phyloP scores from a whole-genome alignment of 257 asterid species.

The Nicotiana obtusifolia region DNA sequence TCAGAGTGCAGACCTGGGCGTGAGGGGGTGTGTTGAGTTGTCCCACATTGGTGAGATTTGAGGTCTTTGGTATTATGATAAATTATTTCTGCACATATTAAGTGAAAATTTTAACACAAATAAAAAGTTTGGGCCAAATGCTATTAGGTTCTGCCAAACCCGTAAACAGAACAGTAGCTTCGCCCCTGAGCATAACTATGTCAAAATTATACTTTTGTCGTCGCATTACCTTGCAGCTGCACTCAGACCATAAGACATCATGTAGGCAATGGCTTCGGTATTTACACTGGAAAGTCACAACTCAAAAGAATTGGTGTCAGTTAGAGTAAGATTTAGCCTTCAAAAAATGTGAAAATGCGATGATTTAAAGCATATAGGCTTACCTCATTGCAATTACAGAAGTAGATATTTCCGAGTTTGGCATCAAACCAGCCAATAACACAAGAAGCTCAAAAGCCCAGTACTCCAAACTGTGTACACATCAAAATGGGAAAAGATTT shows the following conservation, averaged over 20 bases:
- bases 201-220: background rate
- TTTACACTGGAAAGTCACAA: conserved; percentile 25
- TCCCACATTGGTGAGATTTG: no score
- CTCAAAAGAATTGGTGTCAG: background rate
- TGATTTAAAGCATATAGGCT: background rate
- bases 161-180: no score
- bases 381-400: conserved; percentile 87
- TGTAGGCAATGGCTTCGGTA: conserved; percentile 40
- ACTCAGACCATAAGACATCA: conserved; percentile 65
- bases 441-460: conserved; percentile 93
- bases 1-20: no score
- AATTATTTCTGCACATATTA: no score
- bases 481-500: background rate
- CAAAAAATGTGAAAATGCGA: background rate
- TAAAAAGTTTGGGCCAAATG: no score
- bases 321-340: background rate
- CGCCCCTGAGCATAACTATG: no score
- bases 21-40: no score
- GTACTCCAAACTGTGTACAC: conserved; percentile 54
- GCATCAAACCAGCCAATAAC: conserved; percentile 78
- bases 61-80: no score
- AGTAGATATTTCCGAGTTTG: conserved; percentile 56
- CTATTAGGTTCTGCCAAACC: no score
- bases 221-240: conserved; percentile 71
- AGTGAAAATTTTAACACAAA: no score